Base-by-base conservation (phyloP, 306 rosid genomes). In the Begonia loranthoides region DNA sequence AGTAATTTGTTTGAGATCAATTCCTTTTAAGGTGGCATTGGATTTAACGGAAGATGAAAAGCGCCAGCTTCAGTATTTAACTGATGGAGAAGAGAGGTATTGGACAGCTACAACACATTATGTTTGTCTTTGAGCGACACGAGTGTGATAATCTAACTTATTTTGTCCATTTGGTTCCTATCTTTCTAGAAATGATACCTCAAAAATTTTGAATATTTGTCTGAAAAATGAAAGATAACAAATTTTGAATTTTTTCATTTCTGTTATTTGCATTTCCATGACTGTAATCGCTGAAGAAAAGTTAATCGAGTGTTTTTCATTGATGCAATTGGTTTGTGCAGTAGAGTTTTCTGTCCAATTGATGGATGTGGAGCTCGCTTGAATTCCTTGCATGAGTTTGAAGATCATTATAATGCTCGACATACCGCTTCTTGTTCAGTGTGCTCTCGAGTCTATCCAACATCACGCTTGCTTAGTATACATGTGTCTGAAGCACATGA, bases 401-500 rank as follows among this genome's bases (percentile, higher is more conserved):
- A 90, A 71, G 76, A 76, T 78, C 99, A 90, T 72, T 86, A 90
- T 57, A 82, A 74, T 59, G 83, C 92, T 34, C 79, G 92, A 57
- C 99, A 86, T 58, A 62, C 87, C 49, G 92, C 95, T 33, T 82
- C 83, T 33, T 90, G 95, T 59, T 78, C 88, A 17, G 87, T 86
- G 60, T 90, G 99, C 60, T 79, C 79, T 15, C 80, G 99, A 74
- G 99, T 83, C 47, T 90, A 68, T 62, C 94, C 95, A 1, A 86
- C 99, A 1, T 74, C 84, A 0, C 77, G 77, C 45, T 66, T 90
- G 46, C 95, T 90, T 47, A 79, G 86, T 74, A 63, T 90, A 56
- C 99, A 90, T 56, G 68, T 80, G 19, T 90, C 95, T 9, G 99
- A 90, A 83, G 80, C 68, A 13, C 99, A 90, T 14, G 90, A 81